A percentile compares a stretch with the other conserved stretches of the same genome.
phyloP scores from a whole-genome alignment of 2,329 filamentous ascomycete species.

The Paracamarosporium sp. region DNA sequence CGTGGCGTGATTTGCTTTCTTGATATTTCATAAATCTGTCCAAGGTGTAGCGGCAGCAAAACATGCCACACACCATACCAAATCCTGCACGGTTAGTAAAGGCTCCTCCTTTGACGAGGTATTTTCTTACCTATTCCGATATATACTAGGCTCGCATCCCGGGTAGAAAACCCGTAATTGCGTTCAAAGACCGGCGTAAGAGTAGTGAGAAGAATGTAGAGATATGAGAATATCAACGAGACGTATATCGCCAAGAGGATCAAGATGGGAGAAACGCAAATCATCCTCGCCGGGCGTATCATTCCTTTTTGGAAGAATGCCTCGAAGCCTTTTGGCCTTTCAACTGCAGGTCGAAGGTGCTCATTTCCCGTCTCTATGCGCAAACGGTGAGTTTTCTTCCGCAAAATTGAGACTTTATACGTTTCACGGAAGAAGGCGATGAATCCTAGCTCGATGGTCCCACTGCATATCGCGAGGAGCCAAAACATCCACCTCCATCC shows the following conservation, averaged over 20 bases:
- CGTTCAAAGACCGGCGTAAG: neutral
- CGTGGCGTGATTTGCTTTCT: neutral
- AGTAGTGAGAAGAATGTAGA: neutral
- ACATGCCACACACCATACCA: constrained; percentile 8
- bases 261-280: neutral
- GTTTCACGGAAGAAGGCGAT: constrained; percentile 13
- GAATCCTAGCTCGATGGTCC: constrained; percentile 2
- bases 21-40: constrained; percentile 9
- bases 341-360: constrained; percentile 20
- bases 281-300: neutral
- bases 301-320: neutral
- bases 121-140: constrained; percentile 13
- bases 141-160: neutral
- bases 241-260: neutral
- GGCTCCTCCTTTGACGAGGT: constrained; percentile 5
- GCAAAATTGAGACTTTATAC: constrained; percentile 36
- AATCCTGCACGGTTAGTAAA: neutral
- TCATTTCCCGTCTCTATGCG: constrained; percentile 34
- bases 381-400: constrained; percentile 35
- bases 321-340: neutral
- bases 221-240: neutral
- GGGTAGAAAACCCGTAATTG: neutral
- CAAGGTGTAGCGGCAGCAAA: constrained; percentile 1
- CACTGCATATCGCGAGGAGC: constrained; percentile 7
- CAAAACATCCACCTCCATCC: constrained; percentile 16